phyloP scores from a whole-genome alignment of 495 filamentous ascomycete species.

The Penicillium steckii region DNA sequence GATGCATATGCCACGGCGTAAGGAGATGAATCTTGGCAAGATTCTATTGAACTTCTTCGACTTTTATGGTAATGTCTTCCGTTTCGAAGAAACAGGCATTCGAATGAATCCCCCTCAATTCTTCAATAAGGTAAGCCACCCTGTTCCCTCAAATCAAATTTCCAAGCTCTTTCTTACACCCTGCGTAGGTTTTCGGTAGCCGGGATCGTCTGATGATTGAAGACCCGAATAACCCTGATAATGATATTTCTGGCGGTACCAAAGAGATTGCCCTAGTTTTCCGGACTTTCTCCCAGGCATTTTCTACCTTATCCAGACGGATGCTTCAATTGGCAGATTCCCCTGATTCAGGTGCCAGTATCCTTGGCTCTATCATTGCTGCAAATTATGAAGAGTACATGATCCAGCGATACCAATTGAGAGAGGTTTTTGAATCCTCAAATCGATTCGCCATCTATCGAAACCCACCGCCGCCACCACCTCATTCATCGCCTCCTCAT shows the following conservation, averaged over 20 bases:
- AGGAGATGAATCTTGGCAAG: conserved; percentile 68
- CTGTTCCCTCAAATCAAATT: no score
- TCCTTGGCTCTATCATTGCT: conserved; percentile 64
- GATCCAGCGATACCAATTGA: conserved; percentile 57
- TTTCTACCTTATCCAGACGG: conserved; percentile 50
- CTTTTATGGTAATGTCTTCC: conserved; percentile 79
- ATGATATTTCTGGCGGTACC: conserved; percentile 86
- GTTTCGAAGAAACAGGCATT: conserved; percentile 66
- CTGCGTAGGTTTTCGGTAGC: conserved; percentile 23
- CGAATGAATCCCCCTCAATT: conserved; percentile 68
- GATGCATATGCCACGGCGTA: conserved; percentile 67
- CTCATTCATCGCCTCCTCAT: conserved; percentile 26
- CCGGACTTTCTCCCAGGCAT: conserved; percentile 61
- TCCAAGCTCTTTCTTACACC: background rate
- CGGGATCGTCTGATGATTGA: conserved; percentile 67
- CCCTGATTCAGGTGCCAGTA: conserved; percentile 39
- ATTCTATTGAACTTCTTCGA: conserved; percentile 83
- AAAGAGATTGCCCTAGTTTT: conserved; percentile 61
- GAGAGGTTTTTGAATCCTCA: conserved; percentile 42
- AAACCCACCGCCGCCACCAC: conserved; percentile 29
- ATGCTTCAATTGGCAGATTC: conserved; percentile 42
- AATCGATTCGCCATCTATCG: conserved; percentile 37
- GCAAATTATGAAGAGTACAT: conserved; percentile 71
- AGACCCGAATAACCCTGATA: conserved; percentile 79
- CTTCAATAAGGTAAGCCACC: conserved; percentile 73